Evolutionary conservation across 192 early-diverging fungal species (phyloP).

Genomic region (Nowakowskiella sp.): DNA sequence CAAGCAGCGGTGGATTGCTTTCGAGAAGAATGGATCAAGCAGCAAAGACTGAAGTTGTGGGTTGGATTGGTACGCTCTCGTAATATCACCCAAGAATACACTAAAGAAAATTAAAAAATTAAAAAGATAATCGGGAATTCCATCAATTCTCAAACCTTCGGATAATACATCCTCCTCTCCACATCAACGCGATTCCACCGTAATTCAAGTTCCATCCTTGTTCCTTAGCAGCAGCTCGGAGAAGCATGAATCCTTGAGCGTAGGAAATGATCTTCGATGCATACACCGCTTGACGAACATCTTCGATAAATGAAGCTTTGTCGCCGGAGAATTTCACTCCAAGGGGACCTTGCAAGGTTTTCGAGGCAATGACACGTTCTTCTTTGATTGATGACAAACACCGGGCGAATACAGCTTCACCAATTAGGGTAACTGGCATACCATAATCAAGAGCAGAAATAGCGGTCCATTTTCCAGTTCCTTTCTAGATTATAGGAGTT

Average conservation of each 20-base stretch:
- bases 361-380: conserved; percentile 85
- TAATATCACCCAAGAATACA: conserved; percentile 96
- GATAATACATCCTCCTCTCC: conserved; percentile 99
- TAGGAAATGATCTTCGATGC: conserved; percentile 98
- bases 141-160: conserved; percentile 45
- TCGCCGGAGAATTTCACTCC: conserved; percentile 67
- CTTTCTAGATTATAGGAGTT: conserved; percentile 50
- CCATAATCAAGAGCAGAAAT: conserved; percentile 91
- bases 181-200: conserved; percentile 97
- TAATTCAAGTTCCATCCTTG: conserved; percentile 93
- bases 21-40: conserved; percentile 94
- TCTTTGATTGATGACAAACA: conserved; percentile 94
- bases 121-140: not conserved
- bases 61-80: conserved; percentile 84
- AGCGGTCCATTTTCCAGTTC: conserved; percentile 97
- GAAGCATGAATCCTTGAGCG: conserved; percentile 98
- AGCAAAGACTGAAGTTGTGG: conserved; percentile 82
- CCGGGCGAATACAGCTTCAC: conserved; percentile 96
- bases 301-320: conserved; percentile 79
- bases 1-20: conserved; percentile 75
- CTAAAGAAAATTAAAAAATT: conserved; percentile 10
- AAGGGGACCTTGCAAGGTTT: conserved; percentile 71
- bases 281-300: conserved; percentile 89
- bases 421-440: conserved; percentile 93
- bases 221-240: conserved; percentile 90